Percentiles rank a stretch among this genome's conserved stretches.
phyloP scores from a whole-genome alignment of 73 alveolate species.

The Tetrahymena elliotti region DNA sequence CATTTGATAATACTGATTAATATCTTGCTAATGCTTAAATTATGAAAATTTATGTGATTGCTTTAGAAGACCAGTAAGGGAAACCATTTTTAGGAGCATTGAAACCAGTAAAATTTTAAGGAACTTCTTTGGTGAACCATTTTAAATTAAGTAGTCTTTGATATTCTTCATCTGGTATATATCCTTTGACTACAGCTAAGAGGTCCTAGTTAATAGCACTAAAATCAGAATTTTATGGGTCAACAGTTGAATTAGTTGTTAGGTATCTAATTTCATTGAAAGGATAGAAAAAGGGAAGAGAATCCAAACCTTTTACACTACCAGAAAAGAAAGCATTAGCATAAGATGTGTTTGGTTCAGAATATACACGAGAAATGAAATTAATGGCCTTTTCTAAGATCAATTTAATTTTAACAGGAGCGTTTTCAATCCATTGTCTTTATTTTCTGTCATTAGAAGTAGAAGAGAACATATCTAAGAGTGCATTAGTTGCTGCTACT shows the following conservation, averaged over 20 bases:
- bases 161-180: neutral
- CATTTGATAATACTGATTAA: neutral
- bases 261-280: neutral
- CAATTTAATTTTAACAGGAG: neutral
- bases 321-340: neutral
- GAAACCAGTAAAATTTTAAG: neutral
- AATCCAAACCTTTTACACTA: neutral
- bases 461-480: neutral
- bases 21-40: neutral
- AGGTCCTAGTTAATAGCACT: neutral
- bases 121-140: neutral
- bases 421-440: neutral
- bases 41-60: neutral
- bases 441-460: neutral
- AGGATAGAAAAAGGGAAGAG: neutral
- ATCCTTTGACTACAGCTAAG: neutral
- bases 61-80: neutral
- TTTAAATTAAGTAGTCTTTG: neutral
- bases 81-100: neutral
- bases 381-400: neutral
- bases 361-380: neutral
- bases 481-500: neutral
- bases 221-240: neutral
- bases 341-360: neutral
- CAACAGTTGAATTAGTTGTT: neutral